Evolutionary conservation across 1,284 basidiomycete species (phyloP), one percentile per base, ranked within the genome.

Genomic region (Ganoderma lucidum): DNA sequence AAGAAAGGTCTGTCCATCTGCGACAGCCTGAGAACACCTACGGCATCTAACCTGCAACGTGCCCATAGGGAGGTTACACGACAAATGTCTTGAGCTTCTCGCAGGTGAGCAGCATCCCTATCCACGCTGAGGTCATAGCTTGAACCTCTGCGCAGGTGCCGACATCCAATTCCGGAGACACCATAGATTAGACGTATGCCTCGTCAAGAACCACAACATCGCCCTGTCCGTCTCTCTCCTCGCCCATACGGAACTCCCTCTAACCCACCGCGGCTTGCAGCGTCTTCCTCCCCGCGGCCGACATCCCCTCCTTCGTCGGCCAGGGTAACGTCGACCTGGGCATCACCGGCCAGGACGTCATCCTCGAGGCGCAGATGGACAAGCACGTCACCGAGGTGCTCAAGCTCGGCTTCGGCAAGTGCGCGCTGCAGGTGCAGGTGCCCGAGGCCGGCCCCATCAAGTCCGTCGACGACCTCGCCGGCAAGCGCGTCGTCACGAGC

Each of bases 261-360:
- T 73, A 41, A 63, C 44, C 65, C 74, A 67, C 69, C 69, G 56
- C 30, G 15, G 30, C 61, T 10, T 28, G 44, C 79, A 97, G 96
- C 28, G 94, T 99, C 41, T 99, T 99, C 83, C 92, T 99, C 23
- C 97, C 98, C 30, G 98, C 98, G 1, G 88, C 95, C 9, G 98
- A 99, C 79, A 99, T 99, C 73, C 97, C 97, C 14, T 97, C 96
- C 44, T 99, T 99, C 82, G 98, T 99, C 45, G 98, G 96, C 39
- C 96, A 98, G 80, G 97, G 97, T 66, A 96, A 98, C 78, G 94
- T 99, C 76, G 94, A 97, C 78, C 85, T 95, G 41, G 96, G 96
- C 6, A 96, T 97, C 72, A 97, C 96, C 8, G 97, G 97, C 1
- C 97, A 99, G 82, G 97, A 99, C 82, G 96, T 99, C 77, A 96